Conservation (phyloP, 768 basidiomycete genomes). For the Strobilomyces confusus region DNA sequence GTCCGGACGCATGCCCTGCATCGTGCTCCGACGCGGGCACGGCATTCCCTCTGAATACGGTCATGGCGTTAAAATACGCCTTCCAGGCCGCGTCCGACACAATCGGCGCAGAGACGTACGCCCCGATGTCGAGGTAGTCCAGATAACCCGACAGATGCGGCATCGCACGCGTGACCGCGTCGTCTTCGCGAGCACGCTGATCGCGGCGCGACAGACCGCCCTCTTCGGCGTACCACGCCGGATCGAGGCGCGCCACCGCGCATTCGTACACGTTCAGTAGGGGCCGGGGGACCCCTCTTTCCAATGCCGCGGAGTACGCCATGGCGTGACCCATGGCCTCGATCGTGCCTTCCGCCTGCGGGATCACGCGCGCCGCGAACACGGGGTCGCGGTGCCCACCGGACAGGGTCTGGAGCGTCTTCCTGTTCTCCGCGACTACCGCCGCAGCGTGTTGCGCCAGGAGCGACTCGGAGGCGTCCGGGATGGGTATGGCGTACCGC, state of each 20-base stretch:
- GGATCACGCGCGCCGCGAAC: constrained; percentile 53
- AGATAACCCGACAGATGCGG: constrained; percentile 40
- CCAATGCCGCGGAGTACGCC: constrained; percentile 52
- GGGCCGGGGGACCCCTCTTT: constrained; percentile 40
- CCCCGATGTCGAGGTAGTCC: constrained; percentile 41
- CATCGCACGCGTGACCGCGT: constrained; percentile 22
- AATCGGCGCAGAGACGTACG: constrained; percentile 50
- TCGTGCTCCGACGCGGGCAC: constrained; percentile 13
- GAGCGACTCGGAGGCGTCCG: constrained; percentile 42
- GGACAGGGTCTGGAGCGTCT: constrained; percentile 33
- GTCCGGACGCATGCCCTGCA: too few species aligned
- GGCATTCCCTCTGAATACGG: constrained; percentile 43
- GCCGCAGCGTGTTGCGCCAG: constrained; percentile 48
- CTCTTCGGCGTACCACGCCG: constrained; percentile 1
- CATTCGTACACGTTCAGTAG: constrained; percentile 56
- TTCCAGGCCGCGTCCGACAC: constrained; percentile 51
- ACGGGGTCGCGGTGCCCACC: constrained; percentile 19
- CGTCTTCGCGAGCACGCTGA: constrained; percentile 47
- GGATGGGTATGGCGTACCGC: constrained; percentile 48
- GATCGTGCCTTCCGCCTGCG: constrained; percentile 48
- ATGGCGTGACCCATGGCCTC: constrained; percentile 61
- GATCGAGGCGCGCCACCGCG: constrained; percentile 21
- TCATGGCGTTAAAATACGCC: constrained; percentile 37
- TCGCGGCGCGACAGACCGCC: constrained; percentile 27
- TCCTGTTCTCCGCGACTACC: constrained; percentile 41